These are phyloP conservation scores for Citrus maxima DNA, from an alignment of 345 rosid genomes.

Conservation along the genomic window DNA sequence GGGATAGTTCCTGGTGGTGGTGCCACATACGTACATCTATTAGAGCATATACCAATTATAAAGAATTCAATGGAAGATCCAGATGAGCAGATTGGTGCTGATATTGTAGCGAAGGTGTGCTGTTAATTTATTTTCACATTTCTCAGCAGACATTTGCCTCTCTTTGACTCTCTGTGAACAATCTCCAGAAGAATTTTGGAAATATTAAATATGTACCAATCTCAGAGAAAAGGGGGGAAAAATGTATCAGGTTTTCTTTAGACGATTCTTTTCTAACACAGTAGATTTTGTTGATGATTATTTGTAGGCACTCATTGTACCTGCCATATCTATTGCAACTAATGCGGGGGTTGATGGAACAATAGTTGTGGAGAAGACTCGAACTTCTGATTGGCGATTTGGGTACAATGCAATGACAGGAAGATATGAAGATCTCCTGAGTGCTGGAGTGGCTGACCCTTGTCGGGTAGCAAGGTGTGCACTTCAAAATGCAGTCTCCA, in stretches of 20 bases:
- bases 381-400: constrained; percentile 48
- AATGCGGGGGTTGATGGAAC: constrained; percentile 83
- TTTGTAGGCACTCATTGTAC: constrained; percentile 72
- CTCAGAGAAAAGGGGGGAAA: no score
- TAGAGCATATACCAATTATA: constrained; percentile 44
- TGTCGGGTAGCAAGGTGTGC: constrained; percentile 79
- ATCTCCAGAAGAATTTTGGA: no score
- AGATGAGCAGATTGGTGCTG: constrained; percentile 76
- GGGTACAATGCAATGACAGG: constrained; percentile 87
- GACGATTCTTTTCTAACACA: background rate
- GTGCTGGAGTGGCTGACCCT: constrained; percentile 69
- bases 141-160: background rate
- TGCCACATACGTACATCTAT: constrained; percentile 77
- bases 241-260: no score
- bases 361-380: constrained; percentile 69
- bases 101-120: constrained; percentile 54
- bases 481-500: constrained; percentile 74
- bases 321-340: constrained; percentile 70
- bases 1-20: constrained; percentile 96
- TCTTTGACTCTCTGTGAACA: background rate
- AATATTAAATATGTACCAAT: no score
- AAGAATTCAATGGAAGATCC: constrained; percentile 53
- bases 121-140: background rate
- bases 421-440: constrained; percentile 66
- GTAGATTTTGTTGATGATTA: background rate